phyloP scores from a whole-genome alignment of 352 stramenopile genomes.

The Phytopythium cucurbitacearum region DNA sequence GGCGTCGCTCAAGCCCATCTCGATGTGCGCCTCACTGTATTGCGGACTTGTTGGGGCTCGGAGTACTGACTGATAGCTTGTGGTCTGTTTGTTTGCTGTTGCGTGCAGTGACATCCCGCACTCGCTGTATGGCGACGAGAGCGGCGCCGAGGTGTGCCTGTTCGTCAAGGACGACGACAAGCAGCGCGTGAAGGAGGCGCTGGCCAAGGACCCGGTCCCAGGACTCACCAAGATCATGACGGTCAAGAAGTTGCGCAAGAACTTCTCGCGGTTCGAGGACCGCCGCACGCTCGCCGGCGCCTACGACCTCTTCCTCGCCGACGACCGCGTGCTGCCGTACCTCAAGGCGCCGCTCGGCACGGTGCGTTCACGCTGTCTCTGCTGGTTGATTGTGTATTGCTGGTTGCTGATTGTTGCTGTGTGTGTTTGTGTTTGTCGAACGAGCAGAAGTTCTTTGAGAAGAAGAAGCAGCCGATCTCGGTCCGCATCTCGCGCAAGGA shows the following conservation, averaged over 20 bases:
- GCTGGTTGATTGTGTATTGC: no score
- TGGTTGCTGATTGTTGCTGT: no score
- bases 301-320: slow-evolving; percentile 74
- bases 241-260: slow-evolving; percentile 81
- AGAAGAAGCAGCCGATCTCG: slow-evolving; percentile 79
- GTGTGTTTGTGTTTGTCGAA: no score
- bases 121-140: slow-evolving; percentile 42
- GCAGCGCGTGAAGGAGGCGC: slow-evolving; percentile 70
- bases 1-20: slow-evolving; percentile 63
- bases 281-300: slow-evolving; percentile 60
- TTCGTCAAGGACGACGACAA: slow-evolving; percentile 86
- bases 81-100: slow-evolving; percentile 9
- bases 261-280: slow-evolving; percentile 75
- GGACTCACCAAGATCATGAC: slow-evolving; percentile 72
- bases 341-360: slow-evolving; percentile 61
- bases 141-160: slow-evolving; percentile 62
- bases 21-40: slow-evolving; percentile 34
- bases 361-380: no score
- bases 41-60: not conserved
- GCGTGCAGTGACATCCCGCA: slow-evolving; percentile 48
- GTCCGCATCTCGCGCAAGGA: slow-evolving; percentile 72
- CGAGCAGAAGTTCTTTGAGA: slow-evolving; percentile 51
- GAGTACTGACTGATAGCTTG: not conserved
- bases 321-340: slow-evolving; percentile 75
- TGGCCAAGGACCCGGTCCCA: slow-evolving; percentile 49